Evolutionary conservation across 768 basidiomycete species (phyloP).

Genomic region (Termitomyces sp.): DNA sequence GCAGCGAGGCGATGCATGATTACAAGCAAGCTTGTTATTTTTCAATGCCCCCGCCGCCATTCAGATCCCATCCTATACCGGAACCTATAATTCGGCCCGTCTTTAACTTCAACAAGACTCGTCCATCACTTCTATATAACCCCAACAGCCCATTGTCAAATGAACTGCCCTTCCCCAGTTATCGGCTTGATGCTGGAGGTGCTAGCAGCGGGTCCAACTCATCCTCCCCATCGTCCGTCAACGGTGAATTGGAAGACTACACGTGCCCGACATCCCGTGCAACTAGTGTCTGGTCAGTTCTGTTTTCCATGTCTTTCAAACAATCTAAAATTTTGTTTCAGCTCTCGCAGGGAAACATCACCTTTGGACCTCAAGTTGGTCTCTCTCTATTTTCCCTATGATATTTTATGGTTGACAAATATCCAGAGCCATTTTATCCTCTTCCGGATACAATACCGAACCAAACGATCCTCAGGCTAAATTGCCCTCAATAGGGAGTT

Average conservation of each 20-base stretch:
- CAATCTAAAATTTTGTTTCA: neutral
- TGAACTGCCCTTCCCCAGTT: neutral
- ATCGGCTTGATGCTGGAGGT: neutral
- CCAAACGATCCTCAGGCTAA: neutral
- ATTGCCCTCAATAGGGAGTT: neutral
- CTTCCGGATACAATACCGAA: neutral
- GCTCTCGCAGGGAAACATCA: neutral
- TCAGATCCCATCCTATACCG: neutral
- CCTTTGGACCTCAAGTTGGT: conserved; percentile 2
- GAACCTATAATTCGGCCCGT: neutral
- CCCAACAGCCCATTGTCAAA: neutral
- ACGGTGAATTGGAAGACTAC: neutral
- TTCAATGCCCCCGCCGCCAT: neutral
- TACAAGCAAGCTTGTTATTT: neutral
- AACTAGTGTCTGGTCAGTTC: conserved; percentile 5
- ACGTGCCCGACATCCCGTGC: neutral
- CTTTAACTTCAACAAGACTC: neutral
- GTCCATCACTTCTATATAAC: neutral
- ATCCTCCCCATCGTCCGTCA: conserved; percentile 6
- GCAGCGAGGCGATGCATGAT: neutral
- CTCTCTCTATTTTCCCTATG: too few relatives aligned
- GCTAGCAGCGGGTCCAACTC: neutral
- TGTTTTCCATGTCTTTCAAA: neutral
- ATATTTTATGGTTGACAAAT: neutral
- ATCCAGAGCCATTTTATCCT: neutral